These are phyloP conservation scores for Postia placenta DNA, from an alignment of 768 basidiomycete genomes.

Conservation along the genomic window DNA sequence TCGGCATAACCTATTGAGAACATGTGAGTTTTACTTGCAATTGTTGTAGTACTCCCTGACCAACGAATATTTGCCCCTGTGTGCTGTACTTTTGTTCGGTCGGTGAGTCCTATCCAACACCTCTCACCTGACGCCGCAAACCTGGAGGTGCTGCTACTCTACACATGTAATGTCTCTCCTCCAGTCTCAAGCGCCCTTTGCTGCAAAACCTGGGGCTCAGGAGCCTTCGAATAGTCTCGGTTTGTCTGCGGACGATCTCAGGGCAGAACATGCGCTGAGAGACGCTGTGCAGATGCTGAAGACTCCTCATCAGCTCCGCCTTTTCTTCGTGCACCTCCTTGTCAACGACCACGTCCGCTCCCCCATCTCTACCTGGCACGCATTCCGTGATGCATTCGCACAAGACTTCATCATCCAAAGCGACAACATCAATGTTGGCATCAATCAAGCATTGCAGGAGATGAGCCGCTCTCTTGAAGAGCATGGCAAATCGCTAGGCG, in stretches of 20 bases:
- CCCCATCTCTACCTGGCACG: slow-evolving; percentile 23
- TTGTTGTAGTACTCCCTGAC: too few relatives aligned
- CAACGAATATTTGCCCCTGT: neutral
- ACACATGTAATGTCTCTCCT: neutral
- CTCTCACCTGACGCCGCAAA: too few relatives aligned
- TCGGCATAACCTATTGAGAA: neutral
- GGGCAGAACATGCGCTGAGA: slow-evolving; percentile 24
- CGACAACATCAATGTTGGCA: slow-evolving; percentile 14
- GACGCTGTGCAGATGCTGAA: slow-evolving; percentile 28
- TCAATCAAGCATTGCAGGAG: slow-evolving; percentile 20
- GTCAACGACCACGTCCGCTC: slow-evolving; percentile 26
- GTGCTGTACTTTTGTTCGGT: neutral
- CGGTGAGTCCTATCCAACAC: neutral
- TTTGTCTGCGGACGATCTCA: slow-evolving; percentile 19
- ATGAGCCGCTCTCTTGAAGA: slow-evolving; percentile 18
- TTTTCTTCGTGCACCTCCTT: slow-evolving; percentile 34
- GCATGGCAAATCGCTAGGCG: slow-evolving; percentile 19
- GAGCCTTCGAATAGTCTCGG: slow-evolving; percentile 19
- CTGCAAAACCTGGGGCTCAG: neutral
- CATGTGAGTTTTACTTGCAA: neutral
- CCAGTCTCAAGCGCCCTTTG: neutral
- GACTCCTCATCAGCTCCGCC: slow-evolving; percentile 31
- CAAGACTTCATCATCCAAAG: slow-evolving; percentile 18
- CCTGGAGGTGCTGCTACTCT: slow-evolving; percentile 4
- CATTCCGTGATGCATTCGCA: slow-evolving; percentile 17